phyloP scores from a whole-genome alignment of 108 stramenopile genomes.

The Schizochytrium sp. region DNA sequence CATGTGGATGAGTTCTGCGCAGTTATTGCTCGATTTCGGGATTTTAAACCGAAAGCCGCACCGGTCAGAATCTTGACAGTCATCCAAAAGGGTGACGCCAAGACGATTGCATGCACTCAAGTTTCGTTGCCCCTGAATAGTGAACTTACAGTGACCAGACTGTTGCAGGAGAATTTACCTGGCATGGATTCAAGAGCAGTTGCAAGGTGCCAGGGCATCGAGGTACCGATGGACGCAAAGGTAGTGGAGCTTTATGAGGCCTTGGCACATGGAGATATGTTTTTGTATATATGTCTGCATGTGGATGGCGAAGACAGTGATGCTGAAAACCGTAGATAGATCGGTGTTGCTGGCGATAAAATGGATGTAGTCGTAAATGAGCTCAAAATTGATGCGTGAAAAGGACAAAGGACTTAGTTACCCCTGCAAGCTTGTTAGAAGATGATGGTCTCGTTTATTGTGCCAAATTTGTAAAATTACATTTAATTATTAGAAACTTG shows the following conservation, averaged over 20 bases:
- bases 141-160: slow-evolving; percentile 4
- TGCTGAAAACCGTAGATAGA: not conserved
- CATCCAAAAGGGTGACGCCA: not conserved
- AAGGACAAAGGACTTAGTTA: too few relatives aligned
- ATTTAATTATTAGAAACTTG: too few relatives aligned
- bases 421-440: not conserved
- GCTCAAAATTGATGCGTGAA: not conserved
- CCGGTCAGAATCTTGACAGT: slow-evolving; percentile 34
- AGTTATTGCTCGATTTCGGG: not conserved
- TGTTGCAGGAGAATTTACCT: not conserved
- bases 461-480: not conserved
- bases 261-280: slow-evolving; percentile 25
- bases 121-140: not conserved
- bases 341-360: not conserved
- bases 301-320: not conserved
- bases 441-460: not conserved
- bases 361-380: not conserved
- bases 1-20: not conserved
- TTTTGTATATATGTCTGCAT: not conserved
- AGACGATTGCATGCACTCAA: not conserved
- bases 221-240: not conserved
- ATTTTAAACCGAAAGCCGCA: slow-evolving; percentile 15
- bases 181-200: not conserved
- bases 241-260: slow-evolving; percentile 19
- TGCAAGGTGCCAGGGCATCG: slow-evolving; percentile 40